Evolutionary conservation across 1,284 basidiomycete genomes (phyloP).

Genomic region (Ustilago nuda): DNA sequence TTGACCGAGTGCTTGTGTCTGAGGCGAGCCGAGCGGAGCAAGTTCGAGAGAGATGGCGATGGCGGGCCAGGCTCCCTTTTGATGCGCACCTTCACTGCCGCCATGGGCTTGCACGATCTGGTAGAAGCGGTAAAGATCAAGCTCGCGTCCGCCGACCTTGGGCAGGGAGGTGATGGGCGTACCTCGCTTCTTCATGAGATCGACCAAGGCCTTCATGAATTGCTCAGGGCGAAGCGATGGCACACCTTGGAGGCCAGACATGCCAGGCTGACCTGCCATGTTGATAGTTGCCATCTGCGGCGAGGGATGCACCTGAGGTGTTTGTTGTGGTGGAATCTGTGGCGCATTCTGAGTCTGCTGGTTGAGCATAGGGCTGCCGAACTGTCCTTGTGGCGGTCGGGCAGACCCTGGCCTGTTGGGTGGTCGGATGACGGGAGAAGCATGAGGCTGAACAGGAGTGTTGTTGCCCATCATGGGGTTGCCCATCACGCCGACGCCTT

Average conservation of each 20-base stretch:
- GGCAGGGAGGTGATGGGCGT: conserved; percentile 57
- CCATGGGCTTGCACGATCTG: conserved; percentile 62
- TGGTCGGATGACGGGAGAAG: conserved; percentile 45
- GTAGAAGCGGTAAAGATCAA: conserved; percentile 64
- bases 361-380: conserved; percentile 49
- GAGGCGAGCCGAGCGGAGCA: conserved; percentile 52
- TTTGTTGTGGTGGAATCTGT: conserved; percentile 32
- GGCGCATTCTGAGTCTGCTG: conserved; percentile 35
- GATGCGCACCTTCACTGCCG: conserved; percentile 60
- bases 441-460: conserved; percentile 26
- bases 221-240: conserved; percentile 58
- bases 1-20: conserved; percentile 47
- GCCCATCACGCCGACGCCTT: conserved; percentile 25
- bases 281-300: conserved; percentile 41
- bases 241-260: conserved; percentile 41
- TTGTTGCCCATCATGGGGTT: conserved; percentile 25
- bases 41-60: conserved; percentile 61
- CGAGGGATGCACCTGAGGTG: conserved; percentile 42
- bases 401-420: conserved; percentile 43
- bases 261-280: conserved; percentile 28
- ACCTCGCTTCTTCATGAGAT: conserved; percentile 61
- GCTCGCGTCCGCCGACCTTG: conserved; percentile 53
- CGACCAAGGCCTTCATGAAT: conserved; percentile 62
- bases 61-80: conserved; percentile 59
- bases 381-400: conserved; percentile 44